These are phyloP conservation scores for Massariosphaeria phaeospora DNA, from an alignment of 495 filamentous ascomycete genomes.

Conservation along the genomic window DNA sequence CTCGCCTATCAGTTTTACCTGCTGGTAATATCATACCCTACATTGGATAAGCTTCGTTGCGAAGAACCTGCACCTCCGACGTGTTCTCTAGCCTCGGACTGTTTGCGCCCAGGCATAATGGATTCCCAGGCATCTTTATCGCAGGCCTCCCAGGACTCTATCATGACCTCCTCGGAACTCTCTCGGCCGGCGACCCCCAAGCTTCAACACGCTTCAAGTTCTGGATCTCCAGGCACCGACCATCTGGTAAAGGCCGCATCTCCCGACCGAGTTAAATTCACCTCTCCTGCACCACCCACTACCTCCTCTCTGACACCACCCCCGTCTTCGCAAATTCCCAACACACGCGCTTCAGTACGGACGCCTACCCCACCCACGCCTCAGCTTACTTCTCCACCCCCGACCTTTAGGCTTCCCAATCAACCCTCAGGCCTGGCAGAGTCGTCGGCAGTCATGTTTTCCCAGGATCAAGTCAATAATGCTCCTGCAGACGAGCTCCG, in stretches of 20 bases:
- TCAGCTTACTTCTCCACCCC: conserved; percentile 34
- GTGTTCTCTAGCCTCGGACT: conserved; percentile 29
- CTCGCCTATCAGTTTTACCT: too few species aligned
- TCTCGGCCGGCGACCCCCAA: conserved; percentile 24
- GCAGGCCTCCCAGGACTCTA: conserved; percentile 23
- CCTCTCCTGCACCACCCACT: conserved; percentile 32
- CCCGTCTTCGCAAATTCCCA: conserved; percentile 30
- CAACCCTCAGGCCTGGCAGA: conserved; percentile 16
- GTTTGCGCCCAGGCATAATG: conserved; percentile 26
- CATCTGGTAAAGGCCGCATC: conserved; percentile 20
- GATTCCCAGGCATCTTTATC: conserved; percentile 29
- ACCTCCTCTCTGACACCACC: conserved; percentile 35
- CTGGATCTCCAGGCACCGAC: conserved; percentile 12
- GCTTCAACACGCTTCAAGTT: conserved; percentile 6
- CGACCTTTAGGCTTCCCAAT: conserved; percentile 25
- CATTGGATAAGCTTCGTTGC: conserved; percentile 3
- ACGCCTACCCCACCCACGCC: conserved; percentile 34
- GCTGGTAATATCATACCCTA: too few species aligned
- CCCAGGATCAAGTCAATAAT: conserved; percentile 59
- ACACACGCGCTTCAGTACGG: conserved; percentile 13
- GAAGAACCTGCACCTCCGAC: conserved; percentile 24
- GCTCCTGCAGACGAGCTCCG: conserved; percentile 52
- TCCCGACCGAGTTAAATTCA: conserved; percentile 27
- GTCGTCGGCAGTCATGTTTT: conserved; percentile 33
- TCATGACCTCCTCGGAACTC: conserved; percentile 29